Conservation (phyloP, 2,329 filamentous ascomycete genomes). For the Zopfia rhizophila region DNA sequence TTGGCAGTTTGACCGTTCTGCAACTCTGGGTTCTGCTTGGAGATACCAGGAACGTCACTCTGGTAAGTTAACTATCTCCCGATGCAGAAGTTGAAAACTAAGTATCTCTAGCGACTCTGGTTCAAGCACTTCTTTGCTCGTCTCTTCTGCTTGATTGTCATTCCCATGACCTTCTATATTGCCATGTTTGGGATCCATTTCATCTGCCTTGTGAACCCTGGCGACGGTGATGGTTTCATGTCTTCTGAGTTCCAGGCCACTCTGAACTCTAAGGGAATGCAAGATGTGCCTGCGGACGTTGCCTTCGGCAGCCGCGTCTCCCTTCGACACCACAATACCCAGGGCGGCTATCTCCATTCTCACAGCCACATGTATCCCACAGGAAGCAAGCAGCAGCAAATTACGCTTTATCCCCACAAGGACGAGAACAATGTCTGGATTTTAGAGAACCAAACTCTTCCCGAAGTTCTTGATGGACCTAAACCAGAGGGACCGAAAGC, state of each 20-base stretch:
- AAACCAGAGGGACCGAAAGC: conserved; percentile 82
- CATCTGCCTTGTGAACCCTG: conserved; percentile 89
- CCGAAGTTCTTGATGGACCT: conserved; percentile 77
- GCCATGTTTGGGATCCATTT: conserved; percentile 99
- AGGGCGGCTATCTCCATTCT: conserved; percentile 97
- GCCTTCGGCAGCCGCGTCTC: conserved; percentile 86
- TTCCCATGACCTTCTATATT: conserved; percentile 91
- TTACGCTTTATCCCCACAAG: conserved; percentile 98
- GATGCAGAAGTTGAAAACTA: background rate
- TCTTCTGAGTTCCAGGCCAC: conserved; percentile 99
- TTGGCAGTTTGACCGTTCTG: conserved; percentile 86
- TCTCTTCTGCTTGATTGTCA: conserved; percentile 88
- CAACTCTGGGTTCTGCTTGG: conserved; percentile 97
- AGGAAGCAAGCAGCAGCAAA: conserved; percentile 98
- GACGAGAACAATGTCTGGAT: conserved; percentile 98
- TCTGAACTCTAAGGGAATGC: conserved; percentile 95
- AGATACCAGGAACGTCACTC: conserved; percentile 84
- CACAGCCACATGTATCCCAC: conserved; percentile 97
- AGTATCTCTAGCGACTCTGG: conserved; percentile 71
- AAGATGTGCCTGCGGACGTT: conserved; percentile 92
- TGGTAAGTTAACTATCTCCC: conserved; percentile 60
- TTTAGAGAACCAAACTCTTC: conserved; percentile 95
- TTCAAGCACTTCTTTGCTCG: conserved; percentile 95
- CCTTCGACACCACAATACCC: conserved; percentile 94
- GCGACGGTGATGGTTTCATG: conserved; percentile 99